These are phyloP conservation scores for Alternaria brassicae DNA, from an alignment of 2,329 filamentous ascomycete species.

Conservation along the genomic window DNA sequence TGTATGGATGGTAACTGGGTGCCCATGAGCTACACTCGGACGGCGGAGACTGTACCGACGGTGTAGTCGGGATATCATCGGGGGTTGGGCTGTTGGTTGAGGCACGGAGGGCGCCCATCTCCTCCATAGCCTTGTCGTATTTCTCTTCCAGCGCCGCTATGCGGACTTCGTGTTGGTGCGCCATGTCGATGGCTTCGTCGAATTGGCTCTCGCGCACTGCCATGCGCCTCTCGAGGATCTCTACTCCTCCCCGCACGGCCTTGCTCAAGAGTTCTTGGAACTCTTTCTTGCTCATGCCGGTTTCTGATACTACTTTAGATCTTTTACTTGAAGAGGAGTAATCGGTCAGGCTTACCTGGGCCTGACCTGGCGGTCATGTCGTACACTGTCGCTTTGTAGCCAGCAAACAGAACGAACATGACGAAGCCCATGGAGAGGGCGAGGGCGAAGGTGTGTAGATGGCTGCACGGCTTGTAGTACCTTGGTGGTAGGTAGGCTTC, in stretches of 20 bases:
- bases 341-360: neutral
- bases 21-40: constrained; percentile 2
- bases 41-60: neutral
- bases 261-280: neutral
- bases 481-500: constrained; percentile 1
- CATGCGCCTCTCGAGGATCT: neutral
- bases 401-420: neutral
- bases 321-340: neutral
- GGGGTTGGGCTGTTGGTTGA: neutral
- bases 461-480: neutral
- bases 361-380: neutral
- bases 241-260: neutral
- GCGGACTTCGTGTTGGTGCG: neutral
- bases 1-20: neutral
- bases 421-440: neutral
- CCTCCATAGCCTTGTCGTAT: neutral
- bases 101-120: constrained; percentile 3
- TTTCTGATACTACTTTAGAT: neutral
- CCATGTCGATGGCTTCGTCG: neutral
- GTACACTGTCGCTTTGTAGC: neutral
- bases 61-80: neutral
- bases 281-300: neutral
- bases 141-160: neutral
- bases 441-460: neutral
- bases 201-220: neutral